Evolutionary conservation across 352 stramenopile species (phyloP).

Genomic region (Blastocystis sp.): DNA sequence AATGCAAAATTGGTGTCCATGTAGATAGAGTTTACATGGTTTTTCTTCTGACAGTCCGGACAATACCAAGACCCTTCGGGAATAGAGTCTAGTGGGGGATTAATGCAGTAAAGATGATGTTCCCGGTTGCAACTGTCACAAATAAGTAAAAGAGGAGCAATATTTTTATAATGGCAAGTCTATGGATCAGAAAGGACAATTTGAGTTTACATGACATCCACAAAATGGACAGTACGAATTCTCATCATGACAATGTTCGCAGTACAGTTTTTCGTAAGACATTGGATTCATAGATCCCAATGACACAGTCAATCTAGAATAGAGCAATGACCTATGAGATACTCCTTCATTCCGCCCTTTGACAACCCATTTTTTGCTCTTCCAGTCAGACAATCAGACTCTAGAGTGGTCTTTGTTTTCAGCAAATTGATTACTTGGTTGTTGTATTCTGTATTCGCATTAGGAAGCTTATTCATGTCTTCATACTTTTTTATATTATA

Average conservation of each 20-base stretch:
- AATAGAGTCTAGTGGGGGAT: slow-evolving; percentile 7
- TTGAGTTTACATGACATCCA: background rate
- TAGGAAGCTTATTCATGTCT: background rate
- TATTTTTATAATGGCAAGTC: slow-evolving; percentile 44
- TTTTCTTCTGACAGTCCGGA: slow-evolving; percentile 32
- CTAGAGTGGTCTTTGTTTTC: background rate
- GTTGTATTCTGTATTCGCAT: slow-evolving; percentile 28
- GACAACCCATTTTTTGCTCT: background rate
- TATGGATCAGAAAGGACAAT: background rate
- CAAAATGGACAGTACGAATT: slow-evolving; percentile 33
- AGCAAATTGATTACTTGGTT: slow-evolving; percentile 12
- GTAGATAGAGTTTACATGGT: background rate
- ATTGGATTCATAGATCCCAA: slow-evolving; percentile 14
- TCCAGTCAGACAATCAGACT: background rate
- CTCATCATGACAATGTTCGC: slow-evolving; percentile 31
- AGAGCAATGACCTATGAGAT: too few relatives aligned
- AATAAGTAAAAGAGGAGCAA: background rate
- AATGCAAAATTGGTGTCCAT: background rate
- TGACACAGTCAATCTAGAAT: background rate
- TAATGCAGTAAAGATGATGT: slow-evolving; percentile 4
- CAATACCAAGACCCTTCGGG: slow-evolving; percentile 17
- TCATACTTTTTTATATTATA: slow-evolving; percentile 53
- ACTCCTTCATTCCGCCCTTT: background rate
- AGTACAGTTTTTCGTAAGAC: slow-evolving; percentile 36
- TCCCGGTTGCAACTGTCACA: slow-evolving; percentile 41